phyloP scores from a whole-genome alignment of 331 rosid species.

The Acacia pycnantha region DNA sequence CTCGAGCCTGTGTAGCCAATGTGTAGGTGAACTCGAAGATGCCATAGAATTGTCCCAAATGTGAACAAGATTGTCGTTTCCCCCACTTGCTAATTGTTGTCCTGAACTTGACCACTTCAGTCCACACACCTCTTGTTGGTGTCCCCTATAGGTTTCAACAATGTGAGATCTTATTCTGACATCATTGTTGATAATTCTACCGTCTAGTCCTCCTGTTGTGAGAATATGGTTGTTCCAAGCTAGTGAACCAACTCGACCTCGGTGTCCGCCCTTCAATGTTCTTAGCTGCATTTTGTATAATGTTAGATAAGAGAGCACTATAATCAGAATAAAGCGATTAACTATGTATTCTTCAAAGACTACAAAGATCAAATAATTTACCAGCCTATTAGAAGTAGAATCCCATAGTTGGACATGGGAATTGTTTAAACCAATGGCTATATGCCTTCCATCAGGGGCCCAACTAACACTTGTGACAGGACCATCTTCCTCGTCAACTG shows the following conservation, averaged over 20 bases:
- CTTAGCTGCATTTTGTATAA: slow-evolving; percentile 49
- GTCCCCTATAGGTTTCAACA: slow-evolving; percentile 49
- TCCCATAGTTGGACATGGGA: slow-evolving; percentile 90
- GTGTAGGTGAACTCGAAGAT: background rate
- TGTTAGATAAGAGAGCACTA: background rate
- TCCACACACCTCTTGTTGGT: slow-evolving; percentile 59
- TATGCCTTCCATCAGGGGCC: slow-evolving; percentile 88
- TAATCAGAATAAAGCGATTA: background rate
- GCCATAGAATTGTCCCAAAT: slow-evolving; percentile 57
- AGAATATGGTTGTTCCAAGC: slow-evolving; percentile 53
- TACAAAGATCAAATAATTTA: background rate
- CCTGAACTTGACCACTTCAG: slow-evolving; percentile 62
- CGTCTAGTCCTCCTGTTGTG: slow-evolving; percentile 58
- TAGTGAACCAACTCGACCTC: slow-evolving; percentile 46
- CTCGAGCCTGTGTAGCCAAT: background rate
- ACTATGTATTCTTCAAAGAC: background rate
- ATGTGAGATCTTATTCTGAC: slow-evolving; percentile 53
- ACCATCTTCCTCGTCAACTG: slow-evolving; percentile 74
- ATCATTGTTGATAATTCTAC: slow-evolving; percentile 46
- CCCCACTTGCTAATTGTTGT: slow-evolving; percentile 53
- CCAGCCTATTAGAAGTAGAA: slow-evolving; percentile 48
- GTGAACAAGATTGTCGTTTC: slow-evolving; percentile 45
- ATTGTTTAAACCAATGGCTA: slow-evolving; percentile 79
- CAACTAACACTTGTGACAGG: slow-evolving; percentile 79
- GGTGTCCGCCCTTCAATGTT: slow-evolving; percentile 49